Conservation (phyloP, 2,329 filamentous ascomycete genomes). For the Pseudocercospora cruenta region DNA sequence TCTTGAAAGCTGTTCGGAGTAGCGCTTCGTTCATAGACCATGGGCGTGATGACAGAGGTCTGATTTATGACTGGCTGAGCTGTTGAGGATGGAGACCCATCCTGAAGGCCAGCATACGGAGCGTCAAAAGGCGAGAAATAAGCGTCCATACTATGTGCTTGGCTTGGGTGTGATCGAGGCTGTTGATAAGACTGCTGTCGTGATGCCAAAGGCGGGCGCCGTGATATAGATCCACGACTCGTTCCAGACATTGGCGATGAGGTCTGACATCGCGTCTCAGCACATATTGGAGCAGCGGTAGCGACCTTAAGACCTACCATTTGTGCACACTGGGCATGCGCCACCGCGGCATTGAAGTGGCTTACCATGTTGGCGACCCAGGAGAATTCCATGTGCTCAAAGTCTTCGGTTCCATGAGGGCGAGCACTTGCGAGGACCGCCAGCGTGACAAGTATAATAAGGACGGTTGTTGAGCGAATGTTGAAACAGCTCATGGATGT, state of each 20-base stretch:
- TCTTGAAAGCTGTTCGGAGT: conserved; percentile 1
- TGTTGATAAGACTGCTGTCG: not conserved
- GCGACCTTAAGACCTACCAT: conserved; percentile 11
- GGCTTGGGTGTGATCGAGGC: conserved; percentile 1
- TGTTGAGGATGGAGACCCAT: not conserved
- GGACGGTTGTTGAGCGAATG: conserved; percentile 11
- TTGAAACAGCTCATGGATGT: conserved; percentile 14
- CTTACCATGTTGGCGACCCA: conserved; percentile 14
- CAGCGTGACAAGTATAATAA: conserved; percentile 9
- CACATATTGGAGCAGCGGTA: not conserved
- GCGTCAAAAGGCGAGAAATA: not conserved
- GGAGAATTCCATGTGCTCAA: conserved; percentile 12
- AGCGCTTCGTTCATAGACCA: conserved; percentile 6
- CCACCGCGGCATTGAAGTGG: conserved; percentile 17
- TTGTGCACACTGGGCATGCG: conserved; percentile 12
- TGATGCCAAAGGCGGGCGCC: not conserved
- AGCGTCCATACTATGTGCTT: not conserved
- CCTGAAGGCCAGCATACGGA: not conserved
- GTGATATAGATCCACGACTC: not conserved
- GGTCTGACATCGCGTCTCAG: conserved; percentile 5
- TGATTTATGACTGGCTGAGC: not conserved
- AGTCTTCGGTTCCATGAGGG: conserved; percentile 13
- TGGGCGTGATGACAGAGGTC: not conserved
- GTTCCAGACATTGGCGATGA: conserved; percentile 13
- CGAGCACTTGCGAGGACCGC: conserved; percentile 12